Conservation (phyloP, 768 basidiomycete genomes). For the Boletus rubroflammeus region DNA sequence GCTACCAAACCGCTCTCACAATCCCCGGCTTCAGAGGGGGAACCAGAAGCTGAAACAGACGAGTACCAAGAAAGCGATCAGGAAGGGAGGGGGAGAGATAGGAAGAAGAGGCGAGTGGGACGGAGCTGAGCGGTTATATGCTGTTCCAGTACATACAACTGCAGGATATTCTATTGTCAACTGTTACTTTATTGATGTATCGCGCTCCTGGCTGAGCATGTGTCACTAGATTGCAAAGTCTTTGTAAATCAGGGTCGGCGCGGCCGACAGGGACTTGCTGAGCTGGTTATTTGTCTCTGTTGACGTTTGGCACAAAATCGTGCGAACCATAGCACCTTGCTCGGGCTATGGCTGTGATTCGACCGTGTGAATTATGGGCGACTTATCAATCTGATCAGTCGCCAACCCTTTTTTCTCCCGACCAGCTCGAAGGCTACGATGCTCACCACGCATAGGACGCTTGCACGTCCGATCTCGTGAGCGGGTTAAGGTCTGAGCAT, state of each 20-base stretch:
- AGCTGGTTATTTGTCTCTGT: no score
- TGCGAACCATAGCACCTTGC: no score
- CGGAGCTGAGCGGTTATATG: not conserved
- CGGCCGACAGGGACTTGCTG: no score
- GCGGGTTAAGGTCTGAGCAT: conserved; percentile 85
- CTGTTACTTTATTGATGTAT: not conserved
- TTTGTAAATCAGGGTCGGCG: no score
- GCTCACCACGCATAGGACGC: conserved; percentile 57
- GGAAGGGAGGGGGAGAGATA: conserved; percentile 19
- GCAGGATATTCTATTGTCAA: not conserved
- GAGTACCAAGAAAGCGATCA: conserved; percentile 10
- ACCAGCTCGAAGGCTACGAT: conserved; percentile 62
- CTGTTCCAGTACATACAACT: not conserved
- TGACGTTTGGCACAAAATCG: no score
- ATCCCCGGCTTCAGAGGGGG: conserved; percentile 9
- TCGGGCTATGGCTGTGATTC: not conserved
- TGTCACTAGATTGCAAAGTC: not conserved
- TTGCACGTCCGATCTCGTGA: conserved; percentile 43
- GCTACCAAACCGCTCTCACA: not conserved
- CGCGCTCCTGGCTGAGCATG: not conserved
- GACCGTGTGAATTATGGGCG: not conserved
- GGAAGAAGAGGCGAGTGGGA: conserved; percentile 30
- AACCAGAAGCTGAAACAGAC: conserved; percentile 3
- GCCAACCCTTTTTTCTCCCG: not conserved
- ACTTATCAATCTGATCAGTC: not conserved